These are phyloP conservation scores for Cordyceps farinosa DNA, from an alignment of 2,329 filamentous ascomycete genomes.

Conservation along the genomic window DNA sequence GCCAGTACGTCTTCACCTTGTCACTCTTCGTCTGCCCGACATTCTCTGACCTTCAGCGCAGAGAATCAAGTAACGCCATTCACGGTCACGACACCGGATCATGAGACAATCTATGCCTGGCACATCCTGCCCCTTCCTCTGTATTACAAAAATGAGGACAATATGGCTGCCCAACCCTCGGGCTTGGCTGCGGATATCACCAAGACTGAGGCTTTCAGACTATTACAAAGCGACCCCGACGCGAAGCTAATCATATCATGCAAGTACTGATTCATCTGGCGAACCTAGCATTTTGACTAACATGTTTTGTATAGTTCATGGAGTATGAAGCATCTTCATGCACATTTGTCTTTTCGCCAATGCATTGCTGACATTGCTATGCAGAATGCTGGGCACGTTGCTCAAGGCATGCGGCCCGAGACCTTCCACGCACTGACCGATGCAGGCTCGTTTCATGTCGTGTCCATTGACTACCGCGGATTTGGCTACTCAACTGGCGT, in stretches of 20 bases:
- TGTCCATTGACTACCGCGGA: slow-evolving; percentile 89
- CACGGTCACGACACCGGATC: slow-evolving; percentile 68
- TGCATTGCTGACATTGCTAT: slow-evolving; percentile 22
- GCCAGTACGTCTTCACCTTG: slow-evolving; percentile 52
- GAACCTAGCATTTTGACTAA: slow-evolving; percentile 16
- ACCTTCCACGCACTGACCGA: slow-evolving; percentile 75
- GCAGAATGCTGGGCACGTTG: slow-evolving; percentile 82
- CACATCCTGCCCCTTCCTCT: slow-evolving; percentile 78
- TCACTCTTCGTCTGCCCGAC: background rate
- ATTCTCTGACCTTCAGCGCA: slow-evolving; percentile 32
- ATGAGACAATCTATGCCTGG: slow-evolving; percentile 81
- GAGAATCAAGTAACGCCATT: slow-evolving; percentile 89
- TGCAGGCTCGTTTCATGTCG: slow-evolving; percentile 70
- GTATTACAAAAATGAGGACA: slow-evolving; percentile 67
- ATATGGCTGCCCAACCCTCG: slow-evolving; percentile 50
- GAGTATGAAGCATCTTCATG: slow-evolving; percentile 40
- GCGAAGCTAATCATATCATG: slow-evolving; percentile 63
- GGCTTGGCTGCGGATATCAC: slow-evolving; percentile 54
- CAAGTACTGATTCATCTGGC: slow-evolving; percentile 33
- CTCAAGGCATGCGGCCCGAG: slow-evolving; percentile 70
- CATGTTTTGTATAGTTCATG: slow-evolving; percentile 45
- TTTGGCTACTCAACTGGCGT: slow-evolving; percentile 78
- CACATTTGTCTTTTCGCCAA: no score
- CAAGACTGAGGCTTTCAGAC: slow-evolving; percentile 53
- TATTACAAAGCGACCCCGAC: slow-evolving; percentile 61